These are phyloP conservation scores for Lasiodiplodia sp. DNA, from an alignment of 2,329 filamentous ascomycete species.

Conservation along the genomic window DNA sequence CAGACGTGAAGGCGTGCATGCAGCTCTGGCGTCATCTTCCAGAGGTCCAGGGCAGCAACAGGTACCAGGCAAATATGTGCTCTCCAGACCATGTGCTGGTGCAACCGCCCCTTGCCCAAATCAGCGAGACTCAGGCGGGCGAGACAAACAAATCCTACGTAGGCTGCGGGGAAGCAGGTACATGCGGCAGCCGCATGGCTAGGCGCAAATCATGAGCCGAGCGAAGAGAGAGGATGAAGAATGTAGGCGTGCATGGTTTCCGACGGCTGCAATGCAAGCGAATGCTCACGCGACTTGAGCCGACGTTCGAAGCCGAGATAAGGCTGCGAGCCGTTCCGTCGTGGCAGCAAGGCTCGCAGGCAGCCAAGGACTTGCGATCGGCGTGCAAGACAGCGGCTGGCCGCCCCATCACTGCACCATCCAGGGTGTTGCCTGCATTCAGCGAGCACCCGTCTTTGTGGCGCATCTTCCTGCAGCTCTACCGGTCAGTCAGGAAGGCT, in stretches of 20 bases:
- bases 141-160: constrained; percentile 18
- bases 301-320: constrained; percentile 22
- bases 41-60: constrained; percentile 3
- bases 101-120: constrained; percentile 6
- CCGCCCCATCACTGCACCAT: constrained; percentile 14
- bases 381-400: constrained; percentile 25
- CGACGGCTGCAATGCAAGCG: constrained; percentile 24
- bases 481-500: constrained; percentile 23
- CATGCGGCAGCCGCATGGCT: constrained; percentile 5
- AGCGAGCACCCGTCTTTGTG: constrained; percentile 12
- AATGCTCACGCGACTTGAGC: constrained; percentile 11
- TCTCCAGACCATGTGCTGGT: constrained; percentile 23
- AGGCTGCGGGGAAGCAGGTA: constrained; percentile 26
- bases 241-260: constrained; percentile 16
- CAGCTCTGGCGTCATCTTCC: constrained; percentile 16
- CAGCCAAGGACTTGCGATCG: constrained; percentile 13
- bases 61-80: constrained; percentile 23
- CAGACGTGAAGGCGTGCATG: constrained; percentile 19
- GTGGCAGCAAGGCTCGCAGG: constrained; percentile 14
- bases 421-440: constrained; percentile 11
- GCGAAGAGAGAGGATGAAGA: constrained; percentile 2
- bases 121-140: neutral
- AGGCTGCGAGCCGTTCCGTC: constrained; percentile 28
- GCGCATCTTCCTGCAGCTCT: constrained; percentile 20
- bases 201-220: constrained; percentile 5